A percentile compares a stretch with the other conserved stretches of the same genome.
These are phyloP conservation scores for Crepidotus variabilis DNA, from an alignment of 768 basidiomycete genomes.

Conservation along the genomic window DNA sequence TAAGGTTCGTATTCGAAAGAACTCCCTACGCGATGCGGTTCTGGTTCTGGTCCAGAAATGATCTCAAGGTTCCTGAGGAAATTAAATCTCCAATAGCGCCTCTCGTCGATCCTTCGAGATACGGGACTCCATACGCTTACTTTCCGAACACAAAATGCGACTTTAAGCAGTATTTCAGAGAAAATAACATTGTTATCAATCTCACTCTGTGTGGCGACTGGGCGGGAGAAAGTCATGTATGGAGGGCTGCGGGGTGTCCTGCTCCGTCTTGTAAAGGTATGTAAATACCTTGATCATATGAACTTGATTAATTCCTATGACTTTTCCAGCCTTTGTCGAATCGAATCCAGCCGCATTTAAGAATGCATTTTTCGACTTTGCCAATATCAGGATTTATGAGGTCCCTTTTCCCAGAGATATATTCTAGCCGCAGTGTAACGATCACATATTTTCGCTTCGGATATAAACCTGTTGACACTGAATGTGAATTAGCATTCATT, in stretches of 20 bases:
- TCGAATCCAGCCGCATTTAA: neutral
- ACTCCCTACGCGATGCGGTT: slow-evolving; percentile 45
- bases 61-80: slow-evolving; percentile 34
- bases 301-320: too few relatives aligned
- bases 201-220: slow-evolving; percentile 32
- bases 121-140: slow-evolving; percentile 52
- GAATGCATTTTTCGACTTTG: too few relatives aligned
- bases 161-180: slow-evolving; percentile 46
- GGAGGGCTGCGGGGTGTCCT: slow-evolving; percentile 41
- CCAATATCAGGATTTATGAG: too few relatives aligned
- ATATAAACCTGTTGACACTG: too few relatives aligned
- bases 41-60: slow-evolving; percentile 59
- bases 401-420: too few relatives aligned
- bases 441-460: too few relatives aligned
- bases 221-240: neutral
- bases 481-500: too few relatives aligned
- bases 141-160: slow-evolving; percentile 62
- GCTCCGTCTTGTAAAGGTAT: slow-evolving; percentile 47
- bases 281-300: slow-evolving; percentile 16
- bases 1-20: slow-evolving; percentile 53
- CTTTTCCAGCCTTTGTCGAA: too few relatives aligned
- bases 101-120: neutral
- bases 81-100: slow-evolving; percentile 16
- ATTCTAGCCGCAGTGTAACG: too few relatives aligned
- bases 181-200: slow-evolving; percentile 65